Conservation (phyloP, 345 rosid species). For the Draba incana region DNA sequence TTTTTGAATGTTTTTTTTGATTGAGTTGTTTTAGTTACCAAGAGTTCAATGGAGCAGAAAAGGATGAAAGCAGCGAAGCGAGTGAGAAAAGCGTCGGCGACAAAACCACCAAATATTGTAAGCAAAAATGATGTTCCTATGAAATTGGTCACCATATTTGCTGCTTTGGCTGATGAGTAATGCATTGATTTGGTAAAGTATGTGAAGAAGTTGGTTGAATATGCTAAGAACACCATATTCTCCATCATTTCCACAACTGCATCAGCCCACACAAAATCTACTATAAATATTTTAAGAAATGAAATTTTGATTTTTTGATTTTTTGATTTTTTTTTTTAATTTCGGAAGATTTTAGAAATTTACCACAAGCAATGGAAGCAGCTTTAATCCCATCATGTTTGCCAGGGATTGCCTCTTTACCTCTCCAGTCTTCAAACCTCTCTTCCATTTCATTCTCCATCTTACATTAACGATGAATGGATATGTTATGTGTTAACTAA, state of each 20-base stretch:
- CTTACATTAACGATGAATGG: constrained; percentile 3
- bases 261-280: constrained; percentile 4
- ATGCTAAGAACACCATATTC: constrained; percentile 63
- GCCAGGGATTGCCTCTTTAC: constrained; percentile 44
- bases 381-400: constrained; percentile 55
- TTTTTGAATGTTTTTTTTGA: neutral
- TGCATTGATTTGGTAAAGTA: constrained; percentile 57
- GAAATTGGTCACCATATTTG: constrained; percentile 72
- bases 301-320: too few species aligned
- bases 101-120: constrained; percentile 60
- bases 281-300: neutral
- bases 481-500: too few species aligned
- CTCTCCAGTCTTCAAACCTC: constrained; percentile 53
- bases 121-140: constrained; percentile 68
- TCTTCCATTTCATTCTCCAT: constrained; percentile 39
- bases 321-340: too few species aligned
- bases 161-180: constrained; percentile 53
- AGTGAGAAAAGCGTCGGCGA: constrained; percentile 60
- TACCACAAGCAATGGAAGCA: constrained; percentile 55
- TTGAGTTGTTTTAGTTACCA: constrained; percentile 42
- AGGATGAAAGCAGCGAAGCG: constrained; percentile 51
- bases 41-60: constrained; percentile 47
- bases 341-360: constrained; percentile 7
- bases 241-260: constrained; percentile 65
- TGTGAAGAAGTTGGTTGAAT: constrained; percentile 53